Evolutionary conservation across 176 grass and related monocot species (phyloP).

Genomic region (Avena sativa): DNA sequence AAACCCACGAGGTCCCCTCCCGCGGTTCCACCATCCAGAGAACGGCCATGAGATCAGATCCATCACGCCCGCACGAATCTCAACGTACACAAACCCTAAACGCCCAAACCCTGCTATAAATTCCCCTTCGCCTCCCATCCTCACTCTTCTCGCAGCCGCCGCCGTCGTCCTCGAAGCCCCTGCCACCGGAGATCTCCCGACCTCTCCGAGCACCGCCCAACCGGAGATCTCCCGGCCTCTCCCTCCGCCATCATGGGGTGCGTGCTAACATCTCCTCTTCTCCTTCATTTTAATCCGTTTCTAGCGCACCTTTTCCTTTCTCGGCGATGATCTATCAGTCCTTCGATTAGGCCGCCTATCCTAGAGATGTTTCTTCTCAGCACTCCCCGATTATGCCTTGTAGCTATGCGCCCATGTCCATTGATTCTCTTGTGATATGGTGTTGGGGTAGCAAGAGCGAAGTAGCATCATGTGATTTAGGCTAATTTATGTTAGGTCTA

Average conservation of each 20-base stretch:
- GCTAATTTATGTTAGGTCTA: background rate
- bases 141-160: background rate
- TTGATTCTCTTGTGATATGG: background rate
- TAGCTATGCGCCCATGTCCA: background rate
- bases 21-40: background rate
- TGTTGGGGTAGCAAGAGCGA: background rate
- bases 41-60: background rate
- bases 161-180: conserved; percentile 23
- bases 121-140: background rate
- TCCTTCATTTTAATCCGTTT: background rate
- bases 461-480: background rate
- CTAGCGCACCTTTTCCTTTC: background rate
- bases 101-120: background rate
- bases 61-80: conserved; percentile 37
- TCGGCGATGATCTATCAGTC: background rate
- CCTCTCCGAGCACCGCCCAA: background rate
- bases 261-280: conserved; percentile 1
- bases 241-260: conserved; percentile 56
- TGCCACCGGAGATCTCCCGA: background rate
- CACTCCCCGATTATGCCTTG: background rate
- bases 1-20: background rate
- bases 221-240: conserved; percentile 25
- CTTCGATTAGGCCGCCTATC: too few species aligned
- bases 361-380: background rate
- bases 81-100: conserved; percentile 41